phyloP scores from a whole-genome alignment of 1,284 basidiomycete genomes.

The Pholiota adiposa region DNA sequence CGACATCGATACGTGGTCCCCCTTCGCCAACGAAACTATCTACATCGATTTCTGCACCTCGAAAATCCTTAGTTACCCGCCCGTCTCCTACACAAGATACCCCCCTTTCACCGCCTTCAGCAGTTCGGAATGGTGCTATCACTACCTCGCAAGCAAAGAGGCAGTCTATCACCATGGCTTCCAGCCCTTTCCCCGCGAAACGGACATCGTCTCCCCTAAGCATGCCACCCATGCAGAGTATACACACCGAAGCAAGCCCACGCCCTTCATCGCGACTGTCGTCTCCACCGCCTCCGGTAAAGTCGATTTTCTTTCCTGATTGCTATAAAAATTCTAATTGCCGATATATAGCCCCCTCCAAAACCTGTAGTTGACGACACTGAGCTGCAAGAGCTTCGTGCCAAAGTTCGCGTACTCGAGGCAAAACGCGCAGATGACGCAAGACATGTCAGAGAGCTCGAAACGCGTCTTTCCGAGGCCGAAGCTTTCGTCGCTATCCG shows the following conservation, averaged over 20 bases:
- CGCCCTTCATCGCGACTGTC: constrained; percentile 44
- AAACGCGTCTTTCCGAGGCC: constrained; percentile 81
- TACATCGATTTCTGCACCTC: constrained; percentile 35
- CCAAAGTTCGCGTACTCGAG: constrained; percentile 86
- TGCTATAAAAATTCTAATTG: constrained; percentile 2
- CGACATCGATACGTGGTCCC: constrained; percentile 19
- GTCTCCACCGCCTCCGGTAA: constrained; percentile 17
- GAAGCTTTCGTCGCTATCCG: constrained; percentile 85
- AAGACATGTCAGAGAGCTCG: constrained; percentile 83
- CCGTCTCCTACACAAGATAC: constrained; percentile 35
- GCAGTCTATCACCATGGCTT: not conserved
- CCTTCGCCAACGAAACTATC: constrained; percentile 45
- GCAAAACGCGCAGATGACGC: constrained; percentile 87
- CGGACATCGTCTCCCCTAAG: constrained; percentile 43
- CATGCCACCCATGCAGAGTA: constrained; percentile 26
- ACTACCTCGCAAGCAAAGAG: constrained; percentile 24
- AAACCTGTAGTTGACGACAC: constrained; percentile 46
- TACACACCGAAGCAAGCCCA: constrained; percentile 32
- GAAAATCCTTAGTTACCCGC: constrained; percentile 38
- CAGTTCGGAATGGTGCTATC: constrained; percentile 18
- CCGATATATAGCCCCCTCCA: constrained; percentile 16
- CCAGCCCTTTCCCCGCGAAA: constrained; percentile 20
- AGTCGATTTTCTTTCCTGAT: not conserved
- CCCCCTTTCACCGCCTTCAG: constrained; percentile 22
- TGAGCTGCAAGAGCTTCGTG: constrained; percentile 82